Evolutionary conservation across 805 yeast genomes (phyloP), one percentile per base, ranked within the genome.

Genomic region (Candida boidinii): DNA sequence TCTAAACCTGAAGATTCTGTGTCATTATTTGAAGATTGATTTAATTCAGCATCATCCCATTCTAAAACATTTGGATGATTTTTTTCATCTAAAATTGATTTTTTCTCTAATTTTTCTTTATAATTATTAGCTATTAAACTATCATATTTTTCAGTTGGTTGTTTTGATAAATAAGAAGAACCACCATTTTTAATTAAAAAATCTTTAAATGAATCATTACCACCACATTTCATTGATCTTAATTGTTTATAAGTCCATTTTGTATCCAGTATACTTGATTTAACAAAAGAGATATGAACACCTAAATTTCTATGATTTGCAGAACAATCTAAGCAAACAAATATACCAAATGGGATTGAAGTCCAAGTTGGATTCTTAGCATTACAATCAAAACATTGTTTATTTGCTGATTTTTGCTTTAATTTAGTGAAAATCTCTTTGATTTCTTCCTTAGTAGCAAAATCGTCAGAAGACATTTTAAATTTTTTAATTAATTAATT

Each of bases 311-410:
- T 76, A 64, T 92, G 98, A 33, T 82, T 86, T 4, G 97, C 88
- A 34, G 95, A 83, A 58, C 98, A 92, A 56, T 92, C 95, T 39
- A 88, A 69, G 64, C 98, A 92, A 38, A 92, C 63, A 54, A 88
- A 73, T 33, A 88, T 83, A 35, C 96, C 98, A 58, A 85, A 90
- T 11, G 97, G 95, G 35, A 90, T 87, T 11, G 97, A 90, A 4
- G 98, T 85, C 98, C 98, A 92, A 1, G 97, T 86, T 23, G 98
- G 97, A 56, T 88, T 88, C 53, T 83, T 86, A 47, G 88, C 83
- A 33, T 81, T 73, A 59, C 98, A 92, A 55, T 92, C 98, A 60
- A 92, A 90, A 61, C 98, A 92, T 34, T 56, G 57, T 49, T 79
- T 79, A 65, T 88, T 88, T 29, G 86, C 82, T 17, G 76, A 76